Evolutionary conservation across 768 basidiomycete species (phyloP), one percentile per base, ranked within the genome.

Genomic region (Pulveroboletus sp.): DNA sequence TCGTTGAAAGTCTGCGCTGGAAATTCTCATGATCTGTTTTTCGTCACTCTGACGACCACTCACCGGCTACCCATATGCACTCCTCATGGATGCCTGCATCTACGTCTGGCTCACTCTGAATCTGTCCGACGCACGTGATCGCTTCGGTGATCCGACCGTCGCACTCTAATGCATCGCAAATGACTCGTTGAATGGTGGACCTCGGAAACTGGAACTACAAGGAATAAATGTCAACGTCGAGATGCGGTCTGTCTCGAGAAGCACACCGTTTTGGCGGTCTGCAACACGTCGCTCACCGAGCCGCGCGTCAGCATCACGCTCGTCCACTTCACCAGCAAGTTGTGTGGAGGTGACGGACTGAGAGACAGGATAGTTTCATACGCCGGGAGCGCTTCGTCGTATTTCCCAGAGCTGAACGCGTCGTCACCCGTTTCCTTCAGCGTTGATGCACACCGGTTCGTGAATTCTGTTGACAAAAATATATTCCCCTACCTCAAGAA

Each of bases 51-150:
- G 0, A 6, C 1, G 6, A 6, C 3, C 7, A 43, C 55, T 3
- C 14, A 56, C 54, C n/a, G 6, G 10, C 16, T 17, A 49, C 55
- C 55, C 55, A 57, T 4, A 14, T 6, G 9, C 9, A 43, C 12
- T 45, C 49, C 1, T 26, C 22, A 9, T 31, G 19, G 26, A 12
- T 2, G n/a, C 1, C 7, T 6, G 16, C 5, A 9, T 22, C 42
- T 4, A 11, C 23, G 6, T 17, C 17, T 7, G 16, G 34, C 5
- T 43, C 41, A 1, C 4, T 12, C 17, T 41, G 36, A 42, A 57
- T 38, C 14, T 27, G 47, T 22, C 27, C 41, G 9, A 56, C 47
- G 30, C 30, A 50, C 13, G 19, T 2, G 19, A 55, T 48, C 3
- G 53, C 49, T 24, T 56, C 35, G 6, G 16, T 7, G 16, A 30